Evolutionary conservation across 257 asterid species (phyloP), one percentile per base, ranked within the genome.

Genomic region (Mitragyna speciosa): DNA sequence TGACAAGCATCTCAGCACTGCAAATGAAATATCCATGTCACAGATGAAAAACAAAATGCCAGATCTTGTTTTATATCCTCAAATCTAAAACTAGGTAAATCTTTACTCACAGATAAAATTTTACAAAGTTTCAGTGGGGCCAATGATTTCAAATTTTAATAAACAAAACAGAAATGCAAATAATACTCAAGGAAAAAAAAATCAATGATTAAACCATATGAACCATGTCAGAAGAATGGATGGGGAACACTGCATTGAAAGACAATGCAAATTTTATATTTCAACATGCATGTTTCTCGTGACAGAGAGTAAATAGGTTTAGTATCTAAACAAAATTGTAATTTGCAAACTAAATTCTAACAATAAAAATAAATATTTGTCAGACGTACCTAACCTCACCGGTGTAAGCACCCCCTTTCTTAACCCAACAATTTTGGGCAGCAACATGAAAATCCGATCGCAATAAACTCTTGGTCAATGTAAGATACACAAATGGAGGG

Each of bases 351-450:
- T 20, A 56, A 51, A 47, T 65, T 26, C 41, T 19, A 59, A 73
- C 24, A 51, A 30, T 12, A 51, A 26, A 31, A 69, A 47, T n/a
- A n/a, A 1, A 20, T 12, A 47, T 19, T 16, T 17, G 66, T n/a
- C 43, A 80, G 36, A 69, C 90, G 19, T 88, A 91, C 98, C 99
- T 94, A 85, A 96, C 81, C 85, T 96, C 99, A 67, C 99, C 99
- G 0, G 98, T 96, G 89, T 82, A 96, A 84, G 99, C 99, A 84
- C 99, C 99, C 3, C 99, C 98, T 80, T 96, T 94, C 95, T 89
- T 96, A 56, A 96, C 94, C 99, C 99, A 94, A 76, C 98, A 96
- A 74, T 96, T 96, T 86, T 96, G 99, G 72, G 99, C 98, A 31
- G 99, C 99, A 58, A 94, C 95, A 65, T 88, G 93, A 91, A 94